phyloP scores from a whole-genome alignment of 306 rosid genomes.

The Hippophae gyantsensis region DNA sequence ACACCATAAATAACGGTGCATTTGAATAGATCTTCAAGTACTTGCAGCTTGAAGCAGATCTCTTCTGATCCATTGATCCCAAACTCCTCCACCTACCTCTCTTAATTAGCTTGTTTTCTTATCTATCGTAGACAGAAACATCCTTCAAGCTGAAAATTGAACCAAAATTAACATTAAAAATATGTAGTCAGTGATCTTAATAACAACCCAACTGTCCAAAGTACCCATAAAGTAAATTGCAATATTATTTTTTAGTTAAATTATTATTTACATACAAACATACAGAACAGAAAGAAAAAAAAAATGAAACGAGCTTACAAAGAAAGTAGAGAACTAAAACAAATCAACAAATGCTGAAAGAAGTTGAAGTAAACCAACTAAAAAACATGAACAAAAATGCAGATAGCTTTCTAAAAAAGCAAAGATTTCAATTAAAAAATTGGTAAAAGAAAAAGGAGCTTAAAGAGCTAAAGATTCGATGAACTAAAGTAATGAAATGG shows the following conservation, averaged over 20 bases:
- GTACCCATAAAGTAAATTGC: constrained; percentile 8
- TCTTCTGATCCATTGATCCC: constrained; percentile 48
- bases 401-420: constrained; percentile 14
- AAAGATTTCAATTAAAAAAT: constrained; percentile 4
- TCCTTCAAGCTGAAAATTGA: constrained; percentile 30
- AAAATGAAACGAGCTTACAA: constrained; percentile 23
- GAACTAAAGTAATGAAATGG: constrained; percentile 19
- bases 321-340: constrained; percentile 22
- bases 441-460: constrained; percentile 4
- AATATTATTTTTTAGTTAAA: constrained; percentile 6
- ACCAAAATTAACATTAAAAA: not conserved
- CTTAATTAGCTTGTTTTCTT: constrained; percentile 13
- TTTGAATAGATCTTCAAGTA: constrained; percentile 33
- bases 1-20: constrained; percentile 30
- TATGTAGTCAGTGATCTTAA: constrained; percentile 17
- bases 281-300: not conserved
- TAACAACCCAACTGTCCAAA: constrained; percentile 16
- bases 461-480: constrained; percentile 39
- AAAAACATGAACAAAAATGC: constrained; percentile 9
- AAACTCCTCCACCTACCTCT: constrained; percentile 23
- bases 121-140: constrained; percentile 28
- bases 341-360: constrained; percentile 40
- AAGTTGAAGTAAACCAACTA: constrained; percentile 18
- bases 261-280: not conserved
- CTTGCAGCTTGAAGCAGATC: constrained; percentile 35